Evolutionary conservation across 2,329 filamentous ascomycete genomes (phyloP), one percentile per base, ranked within the genome.

Genomic region (Blastomyces emzantsi): DNA sequence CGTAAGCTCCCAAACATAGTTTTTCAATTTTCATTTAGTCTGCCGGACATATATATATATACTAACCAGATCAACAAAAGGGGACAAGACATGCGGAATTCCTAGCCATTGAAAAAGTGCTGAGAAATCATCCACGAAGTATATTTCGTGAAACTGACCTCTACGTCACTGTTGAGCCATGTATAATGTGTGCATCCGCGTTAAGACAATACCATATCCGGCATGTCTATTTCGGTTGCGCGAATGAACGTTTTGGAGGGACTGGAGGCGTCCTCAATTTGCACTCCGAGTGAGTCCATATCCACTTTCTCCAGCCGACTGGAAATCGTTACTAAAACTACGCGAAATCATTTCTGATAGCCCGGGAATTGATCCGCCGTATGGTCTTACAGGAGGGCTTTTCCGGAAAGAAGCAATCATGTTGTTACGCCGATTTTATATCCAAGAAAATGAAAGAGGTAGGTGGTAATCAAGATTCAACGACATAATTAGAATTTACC

Each of bases 161-260:
- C 61, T 99, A 99, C 76, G 94, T 99, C 59, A 99, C 94, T 0
- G 93, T 99, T 62, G 95, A 99, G 77, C 94, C 94, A 4, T 99
- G 94, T 75, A 91, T 99, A 78, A 99, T 99, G 94, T 99, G 94
- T 74, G 94, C 94, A 15, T 95, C 92, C 7, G 86, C 95, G 62
- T 83, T 99, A 60, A 86, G 92, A 61, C 95, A 99, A 76, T 88
- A 95, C 67, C 85, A 87, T 17, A 92, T 99, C 75, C 85, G 89
- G 66, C 89, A 88, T 68, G 94, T 99, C 41, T 97, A 93, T 76
- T 99, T 94, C 75, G 95, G 94, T 4, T 96, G 92, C 65, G 86
- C 90, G 70, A 99, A 99, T 75, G 94, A 99, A 78, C 90, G 95
- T 64, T 99, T 99, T 78, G 94, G 94, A 8, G 94, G 95, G 41